Evolutionary conservation across 345 rosid species (phyloP).

Genomic region (Microcos paniculata): DNA sequence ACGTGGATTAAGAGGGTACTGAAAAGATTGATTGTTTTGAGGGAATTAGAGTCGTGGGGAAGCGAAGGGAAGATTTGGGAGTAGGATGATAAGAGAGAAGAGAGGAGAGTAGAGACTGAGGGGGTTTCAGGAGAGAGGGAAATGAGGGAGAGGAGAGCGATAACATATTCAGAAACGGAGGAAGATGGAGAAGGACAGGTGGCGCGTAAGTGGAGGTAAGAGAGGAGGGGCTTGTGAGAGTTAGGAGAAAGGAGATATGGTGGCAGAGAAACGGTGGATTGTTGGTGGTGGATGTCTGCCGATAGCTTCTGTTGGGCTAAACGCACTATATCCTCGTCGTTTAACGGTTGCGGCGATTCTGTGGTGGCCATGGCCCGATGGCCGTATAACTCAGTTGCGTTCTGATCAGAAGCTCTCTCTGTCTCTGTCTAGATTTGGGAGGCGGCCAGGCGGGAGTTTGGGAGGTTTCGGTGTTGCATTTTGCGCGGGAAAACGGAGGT

Average conservation of each 20-base stretch:
- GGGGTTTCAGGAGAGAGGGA: conserved; percentile 52
- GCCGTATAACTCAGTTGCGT: background rate
- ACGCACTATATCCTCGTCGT: conserved; percentile 52
- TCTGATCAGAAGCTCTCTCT: background rate
- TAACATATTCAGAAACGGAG: conserved; percentile 54
- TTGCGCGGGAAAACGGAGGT: conserved; percentile 22
- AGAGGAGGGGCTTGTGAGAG: conserved; percentile 48
- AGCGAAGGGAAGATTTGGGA: conserved; percentile 45
- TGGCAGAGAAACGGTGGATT: conserved; percentile 38
- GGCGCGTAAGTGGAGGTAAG: conserved; percentile 55
- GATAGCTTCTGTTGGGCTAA: conserved; percentile 39
- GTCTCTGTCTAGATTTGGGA: background rate
- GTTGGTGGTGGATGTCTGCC: conserved; percentile 23
- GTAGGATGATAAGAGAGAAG: conserved; percentile 64
- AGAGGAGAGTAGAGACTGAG: conserved; percentile 49
- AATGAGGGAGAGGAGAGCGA: conserved; percentile 61
- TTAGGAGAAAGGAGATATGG: conserved; percentile 48
- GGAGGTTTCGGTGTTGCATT: background rate
- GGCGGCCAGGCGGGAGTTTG: conserved; percentile 11
- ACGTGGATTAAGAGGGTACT: conserved; percentile 39
- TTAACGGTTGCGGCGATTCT: conserved; percentile 31
- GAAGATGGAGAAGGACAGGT: conserved; percentile 51
- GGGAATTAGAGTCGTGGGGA: conserved; percentile 62
- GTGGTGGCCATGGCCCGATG: conserved; percentile 19
- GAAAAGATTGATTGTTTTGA: conserved; percentile 57